These are phyloP conservation scores for Candida railenensis DNA, from an alignment of 805 yeast genomes.

Conservation along the genomic window DNA sequence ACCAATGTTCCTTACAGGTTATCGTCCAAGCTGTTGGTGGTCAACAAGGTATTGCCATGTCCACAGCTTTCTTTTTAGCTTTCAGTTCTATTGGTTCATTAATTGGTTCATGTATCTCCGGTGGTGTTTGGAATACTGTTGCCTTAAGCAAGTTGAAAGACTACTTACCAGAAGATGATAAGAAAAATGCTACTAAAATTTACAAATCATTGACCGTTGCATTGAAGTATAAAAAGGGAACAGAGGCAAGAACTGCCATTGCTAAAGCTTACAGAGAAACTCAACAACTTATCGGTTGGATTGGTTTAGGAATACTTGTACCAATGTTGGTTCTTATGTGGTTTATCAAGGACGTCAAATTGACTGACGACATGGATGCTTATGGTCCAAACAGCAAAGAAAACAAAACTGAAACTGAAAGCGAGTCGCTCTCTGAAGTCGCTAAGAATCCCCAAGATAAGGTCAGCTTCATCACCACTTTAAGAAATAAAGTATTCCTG, in stretches of 20 bases:
- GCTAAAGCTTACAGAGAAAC: conserved; percentile 29
- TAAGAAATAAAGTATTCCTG: neutral
- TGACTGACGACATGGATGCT: conserved; percentile 18
- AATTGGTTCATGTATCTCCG: conserved; percentile 16
- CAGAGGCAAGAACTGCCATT: conserved; percentile 18
- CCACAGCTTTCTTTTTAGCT: conserved; percentile 26
- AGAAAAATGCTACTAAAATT: conserved; percentile 11
- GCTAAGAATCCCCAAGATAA: neutral
- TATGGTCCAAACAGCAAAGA: neutral
- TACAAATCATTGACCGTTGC: conserved; percentile 22
- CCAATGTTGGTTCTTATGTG: conserved; percentile 25
- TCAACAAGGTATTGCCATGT: conserved; percentile 24
- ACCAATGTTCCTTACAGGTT: conserved; percentile 20
- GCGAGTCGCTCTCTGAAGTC: too few species aligned
- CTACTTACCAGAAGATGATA: conserved; percentile 21
- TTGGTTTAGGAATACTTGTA: conserved; percentile 21
- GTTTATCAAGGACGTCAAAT: conserved; percentile 21
- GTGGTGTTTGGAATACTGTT: conserved; percentile 20
- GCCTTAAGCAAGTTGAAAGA: conserved; percentile 14
- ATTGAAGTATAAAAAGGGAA: conserved; percentile 19
- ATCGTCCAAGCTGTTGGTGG: conserved; percentile 26
- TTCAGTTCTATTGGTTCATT: conserved; percentile 24
- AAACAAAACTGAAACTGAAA: neutral
- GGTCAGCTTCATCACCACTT: neutral
- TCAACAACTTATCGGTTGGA: conserved; percentile 25